Evolutionary conservation across 495 filamentous ascomycete species (phyloP), one percentile per base, ranked within the genome.

Genomic region (Neohortaea acidophila): DNA sequence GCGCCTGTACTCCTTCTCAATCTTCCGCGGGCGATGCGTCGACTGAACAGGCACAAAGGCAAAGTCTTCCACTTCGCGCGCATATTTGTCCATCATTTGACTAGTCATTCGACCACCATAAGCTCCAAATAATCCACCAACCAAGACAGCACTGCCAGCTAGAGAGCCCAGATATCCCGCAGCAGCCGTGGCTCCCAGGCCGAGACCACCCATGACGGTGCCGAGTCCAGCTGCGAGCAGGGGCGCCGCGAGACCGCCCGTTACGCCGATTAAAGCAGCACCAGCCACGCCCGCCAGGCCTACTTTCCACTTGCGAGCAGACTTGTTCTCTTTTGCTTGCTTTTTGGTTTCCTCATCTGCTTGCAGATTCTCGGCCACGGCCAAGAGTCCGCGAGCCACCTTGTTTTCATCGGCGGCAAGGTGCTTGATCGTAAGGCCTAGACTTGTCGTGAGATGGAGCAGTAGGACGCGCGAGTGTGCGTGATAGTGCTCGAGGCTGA

Each of bases 51-150:
- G 84, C 12, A 94, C 55, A 48, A 97, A 86, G 4, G 74, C 84
- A 56, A 94, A 93, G 56, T 94, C 85, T 33, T 78, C 69, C 11
- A 94, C 77, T 43, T 94, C 85, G 38, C 72, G 75, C 13, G 82
- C 77, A 58, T 93, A 89, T 29, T 75, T 67, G 44, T 87, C 84
- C 70, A 94, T 80, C 73, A 84, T 79, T 53, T 81, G 72, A 21
- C 79, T 76, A 1, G 79, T 80, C 73, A 89, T 84, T 11, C 79
- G 68, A 10, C 75, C 81, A 18, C 85, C 85, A 53, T 89, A 92
- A 7, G 85, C 81, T 21, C 87, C 87, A 51, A 97, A 93, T 10
- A 96, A 58, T 33, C 77, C 71, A 4, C 84, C 87, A 14, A 93
- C 78, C 28, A 84, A 59, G 12, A 85, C 71, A 4, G 71, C 68